phyloP scores from a whole-genome alignment of 495 filamentous ascomycete genomes.

The Hyphodiscus hymeniophilus region DNA sequence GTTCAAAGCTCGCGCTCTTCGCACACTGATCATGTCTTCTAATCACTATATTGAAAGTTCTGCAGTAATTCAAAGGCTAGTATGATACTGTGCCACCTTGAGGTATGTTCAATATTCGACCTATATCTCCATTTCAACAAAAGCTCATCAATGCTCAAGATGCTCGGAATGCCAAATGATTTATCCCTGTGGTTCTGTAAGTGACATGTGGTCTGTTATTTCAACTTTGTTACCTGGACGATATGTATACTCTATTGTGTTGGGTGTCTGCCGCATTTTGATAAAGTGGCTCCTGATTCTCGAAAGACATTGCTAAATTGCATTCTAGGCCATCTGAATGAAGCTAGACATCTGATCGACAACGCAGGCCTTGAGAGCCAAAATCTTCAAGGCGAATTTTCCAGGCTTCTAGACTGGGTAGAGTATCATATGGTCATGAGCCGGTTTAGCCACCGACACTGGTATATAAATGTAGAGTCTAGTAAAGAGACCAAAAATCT shows the following conservation, averaged over 20 bases:
- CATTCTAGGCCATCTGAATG: constrained; percentile 17
- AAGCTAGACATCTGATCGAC: constrained; percentile 22
- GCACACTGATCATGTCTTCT: constrained; percentile 8
- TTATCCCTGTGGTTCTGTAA: constrained; percentile 12
- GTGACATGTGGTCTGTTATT: constrained; percentile 11
- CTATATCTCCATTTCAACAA: not conserved
- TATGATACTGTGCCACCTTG: constrained; percentile 17
- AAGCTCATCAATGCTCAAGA: constrained; percentile 6
- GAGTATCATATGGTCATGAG: constrained; percentile 30
- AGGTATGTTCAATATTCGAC: constrained; percentile 11
- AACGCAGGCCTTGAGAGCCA: constrained; percentile 11
- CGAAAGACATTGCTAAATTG: constrained; percentile 11
- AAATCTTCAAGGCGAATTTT: constrained; percentile 16
- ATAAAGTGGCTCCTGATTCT: not conserved
- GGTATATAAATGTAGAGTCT: constrained; percentile 16
- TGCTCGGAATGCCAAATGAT: constrained; percentile 8
- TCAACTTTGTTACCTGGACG: not conserved
- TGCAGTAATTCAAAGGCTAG: constrained; percentile 10
- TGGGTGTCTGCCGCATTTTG: not conserved
- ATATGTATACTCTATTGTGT: not conserved
- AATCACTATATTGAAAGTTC: constrained; percentile 11
- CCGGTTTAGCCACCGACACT: constrained; percentile 27
- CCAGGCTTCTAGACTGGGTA: constrained; percentile 27
- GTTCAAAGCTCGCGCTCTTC: constrained; percentile 17
- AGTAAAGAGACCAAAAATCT: constrained; percentile 7